Percentiles rank a stretch among this genome's conserved stretches.
Conservation (phyloP, 2,329 filamentous ascomycete species). For the Aspergillus nomiae region DNA sequence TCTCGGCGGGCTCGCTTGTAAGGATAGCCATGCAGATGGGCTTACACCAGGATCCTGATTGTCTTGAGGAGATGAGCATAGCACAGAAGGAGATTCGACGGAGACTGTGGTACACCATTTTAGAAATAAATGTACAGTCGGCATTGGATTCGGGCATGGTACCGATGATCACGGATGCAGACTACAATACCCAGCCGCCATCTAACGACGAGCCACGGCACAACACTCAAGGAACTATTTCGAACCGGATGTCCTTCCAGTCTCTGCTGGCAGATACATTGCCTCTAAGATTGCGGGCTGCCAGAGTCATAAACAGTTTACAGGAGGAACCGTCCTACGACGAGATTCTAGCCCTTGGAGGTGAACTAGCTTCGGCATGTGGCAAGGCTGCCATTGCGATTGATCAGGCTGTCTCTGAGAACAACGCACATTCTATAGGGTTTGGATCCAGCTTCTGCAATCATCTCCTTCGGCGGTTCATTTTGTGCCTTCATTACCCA, state of each 20-base stretch:
- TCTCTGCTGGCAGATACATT: slow-evolving; percentile 17
- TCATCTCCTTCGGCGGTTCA: slow-evolving; percentile 25
- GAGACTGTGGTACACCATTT: slow-evolving; percentile 38
- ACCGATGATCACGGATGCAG: slow-evolving; percentile 29
- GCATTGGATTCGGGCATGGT: slow-evolving; percentile 33
- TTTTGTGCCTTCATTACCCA: slow-evolving; percentile 23
- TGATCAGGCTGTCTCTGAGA: background rate
- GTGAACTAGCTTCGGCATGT: slow-evolving; percentile 17
- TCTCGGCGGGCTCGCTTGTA: slow-evolving; percentile 33
- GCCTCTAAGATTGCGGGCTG: slow-evolving; percentile 13
- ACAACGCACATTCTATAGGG: background rate
- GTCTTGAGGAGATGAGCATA: slow-evolving; percentile 20
- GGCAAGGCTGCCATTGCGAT: slow-evolving; percentile 6
- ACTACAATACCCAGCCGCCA: slow-evolving; percentile 35
- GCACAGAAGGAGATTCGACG: slow-evolving; percentile 30
- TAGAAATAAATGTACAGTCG: slow-evolving; percentile 36
- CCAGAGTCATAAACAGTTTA: slow-evolving; percentile 24
- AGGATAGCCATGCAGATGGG: slow-evolving; percentile 35
- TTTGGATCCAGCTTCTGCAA: slow-evolving; percentile 21
- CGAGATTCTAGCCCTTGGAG: slow-evolving; percentile 20
- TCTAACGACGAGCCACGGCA: slow-evolving; percentile 17
- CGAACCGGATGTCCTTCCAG: background rate
- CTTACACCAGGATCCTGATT: slow-evolving; percentile 33
- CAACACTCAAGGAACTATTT: background rate
- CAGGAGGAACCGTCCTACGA: slow-evolving; percentile 23